Percentiles rank a stretch among this genome's conserved stretches.
phyloP scores from a whole-genome alignment of 106 monocot genomes.

The Dioscorea dumetorum region DNA sequence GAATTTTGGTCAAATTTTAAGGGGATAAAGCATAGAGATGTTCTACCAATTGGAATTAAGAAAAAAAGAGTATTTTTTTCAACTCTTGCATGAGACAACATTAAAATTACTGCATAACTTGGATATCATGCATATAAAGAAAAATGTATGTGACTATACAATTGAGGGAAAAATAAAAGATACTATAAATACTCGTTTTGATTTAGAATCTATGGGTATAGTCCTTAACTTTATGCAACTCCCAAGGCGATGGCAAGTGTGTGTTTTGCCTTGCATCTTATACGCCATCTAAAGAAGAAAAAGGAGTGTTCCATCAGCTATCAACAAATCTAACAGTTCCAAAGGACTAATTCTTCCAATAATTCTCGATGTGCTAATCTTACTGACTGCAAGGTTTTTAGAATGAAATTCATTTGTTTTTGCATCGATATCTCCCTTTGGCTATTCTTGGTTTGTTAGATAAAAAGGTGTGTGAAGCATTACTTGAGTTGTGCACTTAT shows the following conservation, averaged over 20 bases:
- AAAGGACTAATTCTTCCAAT: constrained; percentile 5
- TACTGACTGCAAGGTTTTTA: not conserved
- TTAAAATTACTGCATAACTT: not conserved
- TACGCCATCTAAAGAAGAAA: not conserved
- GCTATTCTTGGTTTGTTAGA: not conserved
- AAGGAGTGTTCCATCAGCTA: not conserved
- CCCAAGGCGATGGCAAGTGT: not conserved
- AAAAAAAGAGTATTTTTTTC: not conserved
- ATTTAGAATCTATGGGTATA: not conserved
- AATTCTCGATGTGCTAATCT: not conserved
- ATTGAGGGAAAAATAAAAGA: too few species aligned
- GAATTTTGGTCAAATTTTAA: not conserved
- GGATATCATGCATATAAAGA: too few species aligned
- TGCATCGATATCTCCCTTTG: not conserved
- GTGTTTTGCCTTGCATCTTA: not conserved
- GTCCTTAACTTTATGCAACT: not conserved
- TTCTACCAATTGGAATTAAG: not conserved
- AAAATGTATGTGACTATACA: too few species aligned
- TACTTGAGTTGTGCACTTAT: not conserved
- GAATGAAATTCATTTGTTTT: not conserved
- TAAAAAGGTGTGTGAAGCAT: not conserved
- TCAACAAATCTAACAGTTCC: not conserved
- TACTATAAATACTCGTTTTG: not conserved
- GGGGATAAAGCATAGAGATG: not conserved
- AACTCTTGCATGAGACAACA: not conserved